Evolutionary conservation across 495 filamentous ascomycete genomes (phyloP), one percentile per base, ranked within the genome.

Genomic region (Terfezia boudieri): DNA sequence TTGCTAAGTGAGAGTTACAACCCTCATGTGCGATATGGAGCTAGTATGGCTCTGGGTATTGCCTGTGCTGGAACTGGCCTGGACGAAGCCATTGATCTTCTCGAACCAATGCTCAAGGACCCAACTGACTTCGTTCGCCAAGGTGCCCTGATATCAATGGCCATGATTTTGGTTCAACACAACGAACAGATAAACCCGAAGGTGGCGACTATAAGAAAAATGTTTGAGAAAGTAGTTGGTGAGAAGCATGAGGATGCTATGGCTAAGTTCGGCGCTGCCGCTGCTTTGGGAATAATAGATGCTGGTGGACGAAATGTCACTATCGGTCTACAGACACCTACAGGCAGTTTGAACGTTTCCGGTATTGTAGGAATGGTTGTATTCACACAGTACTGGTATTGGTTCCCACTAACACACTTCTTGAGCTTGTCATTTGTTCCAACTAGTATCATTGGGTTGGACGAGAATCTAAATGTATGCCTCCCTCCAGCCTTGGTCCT

Each of bases 321-420:
- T 12, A 95, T 99, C 58, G 87, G 88, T 49, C 74, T 99, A 4
- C 90, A 96, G 66, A 99, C 92, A 1, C 89, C 92, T 70, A 94
- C 90, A 0, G 92, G 92, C 55, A 99, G 94, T 61, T 75, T 99
- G 57, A 95, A 96, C 71, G 90, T 96, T 85, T 77, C 86, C 16
- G 92, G 84, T 55, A 90, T 96, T 56, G 88, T 99, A 20, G 92
- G 92, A 57, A 94, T 94, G 78, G 87, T 86, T 43, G 83, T 99
- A 32, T 99, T 99, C 71, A 90, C 86, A 8, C 92, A 99, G 67
- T 99, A 99, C 71, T 99, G 92, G 92, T 99, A 99, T 70, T 99
- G 92, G 92, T 99, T 99, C 78, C 92, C 92, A 50, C 79, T 95
- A 60, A 94, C 90, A 23, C 92, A 96, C 68, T 99, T 99, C 78